Evolutionary conservation across 768 basidiomycete species (phyloP), one percentile per base, ranked within the genome.

Genomic region (Zangia roseola): DNA sequence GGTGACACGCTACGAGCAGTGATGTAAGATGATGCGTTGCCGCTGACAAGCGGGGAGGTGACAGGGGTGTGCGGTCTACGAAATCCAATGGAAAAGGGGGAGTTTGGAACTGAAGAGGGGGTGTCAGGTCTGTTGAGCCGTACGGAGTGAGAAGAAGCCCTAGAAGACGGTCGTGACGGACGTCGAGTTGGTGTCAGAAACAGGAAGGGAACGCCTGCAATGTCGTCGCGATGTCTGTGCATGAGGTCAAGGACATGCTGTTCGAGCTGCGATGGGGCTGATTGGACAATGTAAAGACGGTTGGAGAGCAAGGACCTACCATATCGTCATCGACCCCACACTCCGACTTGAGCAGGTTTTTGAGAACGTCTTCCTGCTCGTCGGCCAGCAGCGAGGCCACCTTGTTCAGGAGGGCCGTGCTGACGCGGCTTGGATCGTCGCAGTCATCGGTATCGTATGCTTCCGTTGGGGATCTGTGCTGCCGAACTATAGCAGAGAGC

Each of bases 151-250:
- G 81, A 76, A 31, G 90, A 85, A 41, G 90, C 83, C 50, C 89
- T 78, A 40, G 89, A 91, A 31, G 87, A 89, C 14, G 88, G 88
- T 10, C 88, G 81, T 10, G 88, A 90, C 5, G 88, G 89, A 17
- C 88, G 81, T 52, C 85, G 78, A 26, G 84, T 88, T 19, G 88
- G 86, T 5, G 88, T 91, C 41, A 92, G 74, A 70, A 86, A 89
- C 47, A 91, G 72, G 64, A 92, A 92, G 0, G 89, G 88, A 6
- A 90, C 85, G 17, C 87, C 86, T 12, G 85, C 82, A 34, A 86
- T 72, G 72, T 91, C 86, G 77, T 95, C 93, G 53, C 83, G 78
- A 67, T 94, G 90, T 70, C 89, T 88, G 71, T 97, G 94, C 94
- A 97, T 97, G 53, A 97, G 79, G 63, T 95, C 92, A 17, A 97